These are phyloP conservation scores for Phalaenopsis equestris DNA, from an alignment of 106 monocot genomes.

Conservation along the genomic window DNA sequence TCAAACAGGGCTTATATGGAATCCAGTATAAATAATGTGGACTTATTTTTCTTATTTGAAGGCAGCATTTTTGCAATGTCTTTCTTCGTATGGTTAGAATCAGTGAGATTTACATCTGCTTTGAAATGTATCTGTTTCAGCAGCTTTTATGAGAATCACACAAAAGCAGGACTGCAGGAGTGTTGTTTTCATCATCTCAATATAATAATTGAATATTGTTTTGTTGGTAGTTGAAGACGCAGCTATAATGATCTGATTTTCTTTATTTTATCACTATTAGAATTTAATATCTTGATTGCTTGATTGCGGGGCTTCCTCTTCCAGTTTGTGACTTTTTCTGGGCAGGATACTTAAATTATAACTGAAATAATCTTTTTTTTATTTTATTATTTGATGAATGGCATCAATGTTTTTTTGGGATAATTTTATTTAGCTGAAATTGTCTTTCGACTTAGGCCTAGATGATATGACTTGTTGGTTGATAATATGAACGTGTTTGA, in stretches of 20 bases:
- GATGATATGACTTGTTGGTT: neutral
- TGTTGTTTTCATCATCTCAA: neutral
- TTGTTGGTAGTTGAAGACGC: neutral
- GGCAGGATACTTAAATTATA: neutral
- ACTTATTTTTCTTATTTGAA: conserved; percentile 1
- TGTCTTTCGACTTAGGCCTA: neutral
- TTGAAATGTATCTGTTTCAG: neutral
- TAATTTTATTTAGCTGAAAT: neutral
- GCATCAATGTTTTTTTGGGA: neutral
- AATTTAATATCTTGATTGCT: neutral
- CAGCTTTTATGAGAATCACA: neutral
- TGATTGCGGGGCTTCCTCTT: neutral
- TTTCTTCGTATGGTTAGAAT: neutral
- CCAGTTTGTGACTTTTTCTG: neutral
- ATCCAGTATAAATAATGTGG: neutral
- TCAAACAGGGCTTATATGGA: neutral
- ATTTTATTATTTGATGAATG: neutral
- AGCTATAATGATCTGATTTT: neutral
- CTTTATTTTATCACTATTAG: neutral
- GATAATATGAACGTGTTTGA: neutral
- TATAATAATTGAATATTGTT: neutral
- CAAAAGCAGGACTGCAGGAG: neutral
- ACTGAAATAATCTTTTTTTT: neutral
- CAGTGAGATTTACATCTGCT: neutral
- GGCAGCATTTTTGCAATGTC: neutral